A percentile compares a stretch with the other conserved stretches of the same genome.
Conservation (phyloP, 2,329 filamentous ascomycete genomes). For the Verticillium zaregamsianum region DNA sequence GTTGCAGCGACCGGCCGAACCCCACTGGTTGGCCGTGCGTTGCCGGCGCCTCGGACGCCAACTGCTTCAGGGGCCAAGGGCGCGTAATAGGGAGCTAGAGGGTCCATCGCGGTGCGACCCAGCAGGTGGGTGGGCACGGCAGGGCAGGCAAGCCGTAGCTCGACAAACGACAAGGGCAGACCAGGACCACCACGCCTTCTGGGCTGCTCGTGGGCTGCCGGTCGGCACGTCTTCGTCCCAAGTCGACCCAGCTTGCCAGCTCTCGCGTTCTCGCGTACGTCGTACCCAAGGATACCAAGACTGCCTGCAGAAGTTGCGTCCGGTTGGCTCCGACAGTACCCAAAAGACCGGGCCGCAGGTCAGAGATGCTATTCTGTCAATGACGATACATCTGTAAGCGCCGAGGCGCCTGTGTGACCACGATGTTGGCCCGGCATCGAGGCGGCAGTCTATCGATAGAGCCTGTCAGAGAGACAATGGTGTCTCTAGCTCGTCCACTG, state of each 20-base stretch:
- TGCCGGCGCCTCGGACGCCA: slow-evolving; percentile 7
- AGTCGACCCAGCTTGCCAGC: neutral
- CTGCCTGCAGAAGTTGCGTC: neutral
- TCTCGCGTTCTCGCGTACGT: neutral
- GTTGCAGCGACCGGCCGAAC: slow-evolving; percentile 29
- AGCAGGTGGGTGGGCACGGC: neutral
- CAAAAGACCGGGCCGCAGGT: neutral
- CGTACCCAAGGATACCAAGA: neutral
- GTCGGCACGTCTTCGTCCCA: neutral
- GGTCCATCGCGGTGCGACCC: neutral
- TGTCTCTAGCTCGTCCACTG: neutral
- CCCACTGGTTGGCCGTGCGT: slow-evolving; percentile 30
- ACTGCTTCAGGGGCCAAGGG: slow-evolving; percentile 26
- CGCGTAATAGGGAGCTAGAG: slow-evolving; percentile 27
- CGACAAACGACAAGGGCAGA: no score
- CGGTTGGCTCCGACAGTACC: neutral
- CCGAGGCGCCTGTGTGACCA: neutral
- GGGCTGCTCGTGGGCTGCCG: neutral
- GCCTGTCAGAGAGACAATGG: neutral
- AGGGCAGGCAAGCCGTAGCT: neutral
- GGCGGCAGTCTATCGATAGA: neutral
- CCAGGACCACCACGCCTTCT: neutral
- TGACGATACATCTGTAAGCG: neutral
- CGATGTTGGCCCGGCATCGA: neutral
- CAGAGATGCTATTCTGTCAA: neutral